Percentiles rank a stretch among this genome's conserved stretches.
Evolutionary conservation across 2,329 filamentous ascomycete genomes (phyloP).

Genomic region (Lachnellula cervina): DNA sequence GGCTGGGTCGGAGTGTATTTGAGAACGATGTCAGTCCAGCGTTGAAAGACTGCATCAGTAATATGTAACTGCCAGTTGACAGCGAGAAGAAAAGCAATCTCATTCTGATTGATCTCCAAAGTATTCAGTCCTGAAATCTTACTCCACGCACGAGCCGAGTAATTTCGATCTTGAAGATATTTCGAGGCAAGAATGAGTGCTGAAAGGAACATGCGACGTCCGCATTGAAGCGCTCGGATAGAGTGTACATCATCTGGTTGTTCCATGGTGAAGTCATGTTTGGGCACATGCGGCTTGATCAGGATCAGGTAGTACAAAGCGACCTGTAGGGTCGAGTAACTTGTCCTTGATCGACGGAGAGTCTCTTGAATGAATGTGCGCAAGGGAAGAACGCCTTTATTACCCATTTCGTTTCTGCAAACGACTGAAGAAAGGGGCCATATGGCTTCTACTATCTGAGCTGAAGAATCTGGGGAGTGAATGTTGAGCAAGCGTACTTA

Average conservation of each 20-base stretch:
- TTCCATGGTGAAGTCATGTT: conserved; percentile 79
- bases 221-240: conserved; percentile 83
- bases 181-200: conserved; percentile 95
- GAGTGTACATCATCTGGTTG: conserved; percentile 68
- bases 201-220: conserved; percentile 93
- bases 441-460: conserved; percentile 94
- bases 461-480: conserved; percentile 73
- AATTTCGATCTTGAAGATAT: conserved; percentile 96
- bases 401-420: conserved; percentile 66
- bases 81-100: conserved; percentile 83
- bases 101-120: conserved; percentile 92
- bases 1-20: conserved; percentile 63
- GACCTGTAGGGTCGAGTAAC: conserved; percentile 95
- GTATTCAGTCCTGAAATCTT: conserved; percentile 97
- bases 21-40: conserved; percentile 90
- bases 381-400: conserved; percentile 77
- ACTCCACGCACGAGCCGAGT: conserved; percentile 95
- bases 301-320: conserved; percentile 94
- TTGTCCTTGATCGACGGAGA: conserved; percentile 86
- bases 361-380: conserved; percentile 98
- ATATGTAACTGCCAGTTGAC: conserved; percentile 96
- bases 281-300: conserved; percentile 84
- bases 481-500: conserved; percentile 33
- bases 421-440: conserved; percentile 87
- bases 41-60: conserved; percentile 79